These are phyloP conservation scores for Cutaneotrichosporon sp. DNA, from an alignment of 1,284 basidiomycete species.

Conservation along the genomic window DNA sequence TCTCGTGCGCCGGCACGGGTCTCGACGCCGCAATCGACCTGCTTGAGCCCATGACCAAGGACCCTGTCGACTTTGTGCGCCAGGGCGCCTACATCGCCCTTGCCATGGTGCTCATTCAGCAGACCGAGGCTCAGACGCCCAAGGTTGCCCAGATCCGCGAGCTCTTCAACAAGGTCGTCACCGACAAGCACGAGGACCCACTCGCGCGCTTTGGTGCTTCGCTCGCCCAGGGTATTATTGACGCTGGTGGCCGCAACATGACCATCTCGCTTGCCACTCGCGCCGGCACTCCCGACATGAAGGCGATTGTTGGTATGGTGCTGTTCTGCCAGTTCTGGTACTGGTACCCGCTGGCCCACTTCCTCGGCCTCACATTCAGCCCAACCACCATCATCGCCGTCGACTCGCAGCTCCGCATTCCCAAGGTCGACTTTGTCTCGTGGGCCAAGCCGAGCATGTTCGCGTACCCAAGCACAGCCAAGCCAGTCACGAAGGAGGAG, in stretches of 20 bases:
- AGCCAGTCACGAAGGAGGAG: conserved; percentile 83
- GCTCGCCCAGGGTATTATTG: conserved; percentile 89
- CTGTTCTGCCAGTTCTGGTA: conserved; percentile 99
- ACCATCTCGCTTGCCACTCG: conserved; percentile 87
- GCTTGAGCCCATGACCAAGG: conserved; percentile 92
- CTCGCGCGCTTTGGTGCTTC: conserved; percentile 95
- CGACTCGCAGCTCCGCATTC: conserved; percentile 77
- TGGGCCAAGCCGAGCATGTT: conserved; percentile 82
- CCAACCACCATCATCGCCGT: conserved; percentile 90
- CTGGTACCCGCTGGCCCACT: conserved; percentile 97
- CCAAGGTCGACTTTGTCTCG: conserved; percentile 82
- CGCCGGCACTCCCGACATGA: conserved; percentile 80
- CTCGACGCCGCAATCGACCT: conserved; percentile 90
- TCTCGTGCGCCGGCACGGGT: conserved; percentile 95
- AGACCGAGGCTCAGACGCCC: conserved; percentile 80
- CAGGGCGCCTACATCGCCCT: conserved; percentile 94
- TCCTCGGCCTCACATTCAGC: conserved; percentile 81
- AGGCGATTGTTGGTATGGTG: conserved; percentile 89
- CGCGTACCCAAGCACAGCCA: conserved; percentile 76
- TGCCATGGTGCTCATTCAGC: conserved; percentile 92
- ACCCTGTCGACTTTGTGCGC: conserved; percentile 92
- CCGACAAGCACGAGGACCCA: conserved; percentile 94
- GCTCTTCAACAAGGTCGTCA: conserved; percentile 78
- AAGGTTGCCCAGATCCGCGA: conserved; percentile 72
- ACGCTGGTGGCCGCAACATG: conserved; percentile 90